Evolutionary conservation across 1,284 basidiomycete species (phyloP).

Genomic region (Ustanciosporium gigantosporum): DNA sequence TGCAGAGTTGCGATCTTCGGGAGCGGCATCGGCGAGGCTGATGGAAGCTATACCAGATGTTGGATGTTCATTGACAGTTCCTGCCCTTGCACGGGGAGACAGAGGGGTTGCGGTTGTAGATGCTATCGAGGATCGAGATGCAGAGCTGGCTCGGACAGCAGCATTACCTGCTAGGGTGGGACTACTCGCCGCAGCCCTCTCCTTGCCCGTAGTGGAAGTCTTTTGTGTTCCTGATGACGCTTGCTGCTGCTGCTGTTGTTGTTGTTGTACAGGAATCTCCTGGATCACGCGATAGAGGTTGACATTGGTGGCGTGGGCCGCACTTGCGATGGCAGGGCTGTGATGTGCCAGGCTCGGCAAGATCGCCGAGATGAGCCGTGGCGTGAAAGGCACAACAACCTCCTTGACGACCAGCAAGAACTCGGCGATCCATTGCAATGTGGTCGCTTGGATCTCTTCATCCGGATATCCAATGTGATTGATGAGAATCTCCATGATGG

Average conservation of each 20-base stretch:
- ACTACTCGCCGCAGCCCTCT: slow-evolving; percentile 13
- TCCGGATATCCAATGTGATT: slow-evolving; percentile 78
- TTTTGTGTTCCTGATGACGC: background rate
- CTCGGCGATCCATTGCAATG: slow-evolving; percentile 85
- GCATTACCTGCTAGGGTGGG: slow-evolving; percentile 8
- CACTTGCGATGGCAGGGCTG: slow-evolving; percentile 81
- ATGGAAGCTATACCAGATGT: slow-evolving; percentile 7
- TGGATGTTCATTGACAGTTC: slow-evolving; percentile 11
- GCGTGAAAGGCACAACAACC: slow-evolving; percentile 92
- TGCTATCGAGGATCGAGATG: slow-evolving; percentile 5
- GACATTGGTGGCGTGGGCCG: slow-evolving; percentile 84
- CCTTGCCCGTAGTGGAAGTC: slow-evolving; percentile 4
- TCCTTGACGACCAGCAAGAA: slow-evolving; percentile 85
- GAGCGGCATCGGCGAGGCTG: slow-evolving; percentile 5
- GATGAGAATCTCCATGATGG: slow-evolving; percentile 93
- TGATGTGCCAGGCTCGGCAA: slow-evolving; percentile 93
- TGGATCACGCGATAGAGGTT: slow-evolving; percentile 83
- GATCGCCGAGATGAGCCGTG: slow-evolving; percentile 86
- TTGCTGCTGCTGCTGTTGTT: slow-evolving; percentile 59
- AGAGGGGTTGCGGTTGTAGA: slow-evolving; percentile 4
- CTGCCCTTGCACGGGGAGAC: slow-evolving; percentile 13
- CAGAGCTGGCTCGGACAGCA: slow-evolving; percentile 6
- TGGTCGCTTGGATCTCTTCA: slow-evolving; percentile 63
- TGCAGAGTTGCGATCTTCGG: slow-evolving; percentile 7
- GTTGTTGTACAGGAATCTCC: slow-evolving; percentile 73